Base-by-base conservation (phyloP, 148 eudicot genomes). In the Silene latifolia region DNA sequence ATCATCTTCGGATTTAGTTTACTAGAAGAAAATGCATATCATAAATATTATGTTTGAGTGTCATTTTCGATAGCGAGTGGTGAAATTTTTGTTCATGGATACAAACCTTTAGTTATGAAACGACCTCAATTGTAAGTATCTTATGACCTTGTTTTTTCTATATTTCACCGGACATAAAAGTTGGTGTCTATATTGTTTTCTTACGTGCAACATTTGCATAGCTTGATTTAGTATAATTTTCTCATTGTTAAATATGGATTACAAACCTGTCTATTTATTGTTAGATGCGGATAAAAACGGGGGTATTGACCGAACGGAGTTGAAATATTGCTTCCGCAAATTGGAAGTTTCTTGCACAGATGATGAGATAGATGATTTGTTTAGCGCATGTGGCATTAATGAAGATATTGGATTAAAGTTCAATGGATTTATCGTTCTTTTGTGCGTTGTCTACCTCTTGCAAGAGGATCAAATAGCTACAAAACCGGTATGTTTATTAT, bases 391-490 rank as follows among this genome's bases (percentile, higher is more conserved):
- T 58, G 96, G 90, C 80, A 85, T 94, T 3, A 87, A 85, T 72
- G 90, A 90, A 15, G 84, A 82, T 27, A 77, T 69, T 85, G 88
- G 87, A 29, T 86, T 94, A 70, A 83, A 86, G 32, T 94, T 89
- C 89, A 91, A 84, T 63, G 98, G 91, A 79, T 94, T 94, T 78
- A 86, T 94, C 53, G 98, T 94, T 75, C 92, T 94, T 77, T 88
- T 95, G 65, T 95, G 93, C 85, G 92, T 92, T 23, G 93, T 90
- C 61, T 90, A 92, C 83, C 96, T 95, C 83, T 89, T 95, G 69
- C 87, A 89, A 81, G 87, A 90, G 62, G 91, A 84, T 72, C 82
- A 86, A 8, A 39, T 87, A 60, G 76, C 89, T 54, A 69, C 71
- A 64, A 78, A 80, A 65, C 77, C 73, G 81, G 90, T 89, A 87